Evolutionary conservation across 192 early-diverging fungal species (phyloP).

Genomic region (Globomyces pollinis-pini): DNA sequence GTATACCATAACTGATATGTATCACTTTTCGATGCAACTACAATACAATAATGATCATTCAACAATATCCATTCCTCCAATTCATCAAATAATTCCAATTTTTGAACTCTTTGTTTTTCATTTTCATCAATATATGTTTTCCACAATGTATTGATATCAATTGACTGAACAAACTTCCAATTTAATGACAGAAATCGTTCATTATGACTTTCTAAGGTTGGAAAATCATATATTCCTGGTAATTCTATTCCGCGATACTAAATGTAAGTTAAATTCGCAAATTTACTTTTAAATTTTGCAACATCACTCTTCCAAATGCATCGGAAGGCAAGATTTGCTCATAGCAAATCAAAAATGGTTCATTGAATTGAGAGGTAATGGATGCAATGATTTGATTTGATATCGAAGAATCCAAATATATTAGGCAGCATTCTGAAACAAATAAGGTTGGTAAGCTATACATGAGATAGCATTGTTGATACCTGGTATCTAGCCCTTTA

Average conservation of each 20-base stretch:
- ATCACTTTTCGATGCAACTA: not conserved
- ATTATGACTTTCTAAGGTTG: slow-evolving; percentile 62
- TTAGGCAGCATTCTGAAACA: slow-evolving; percentile 87
- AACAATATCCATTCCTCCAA: slow-evolving; percentile 84
- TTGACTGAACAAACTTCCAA: slow-evolving; percentile 33
- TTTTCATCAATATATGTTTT: slow-evolving; percentile 18
- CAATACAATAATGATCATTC: slow-evolving; percentile 75
- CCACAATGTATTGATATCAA: slow-evolving; percentile 51
- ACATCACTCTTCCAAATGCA: slow-evolving; percentile 87
- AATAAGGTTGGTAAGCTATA: slow-evolving; percentile 73
- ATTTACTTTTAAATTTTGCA: slow-evolving; percentile 74
- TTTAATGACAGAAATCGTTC: slow-evolving; percentile 56
- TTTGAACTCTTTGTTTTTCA: slow-evolving; percentile 51
- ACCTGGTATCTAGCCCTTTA: slow-evolving; percentile 55
- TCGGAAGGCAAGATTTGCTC: slow-evolving; percentile 90
- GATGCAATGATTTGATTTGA: slow-evolving; percentile 54
- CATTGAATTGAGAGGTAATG: slow-evolving; percentile 6
- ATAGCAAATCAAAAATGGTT: slow-evolving; percentile 63
- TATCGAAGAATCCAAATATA: slow-evolving; percentile 69
- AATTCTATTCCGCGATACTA: slow-evolving; percentile 65
- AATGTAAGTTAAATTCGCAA: slow-evolving; percentile 56
- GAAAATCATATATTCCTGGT: slow-evolving; percentile 69
- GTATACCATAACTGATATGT: too few species aligned
- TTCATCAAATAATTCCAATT: slow-evolving; percentile 84
- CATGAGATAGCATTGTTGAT: not conserved